Conservation (phyloP, 805 yeast genomes). For the Lachancea mirantina region DNA sequence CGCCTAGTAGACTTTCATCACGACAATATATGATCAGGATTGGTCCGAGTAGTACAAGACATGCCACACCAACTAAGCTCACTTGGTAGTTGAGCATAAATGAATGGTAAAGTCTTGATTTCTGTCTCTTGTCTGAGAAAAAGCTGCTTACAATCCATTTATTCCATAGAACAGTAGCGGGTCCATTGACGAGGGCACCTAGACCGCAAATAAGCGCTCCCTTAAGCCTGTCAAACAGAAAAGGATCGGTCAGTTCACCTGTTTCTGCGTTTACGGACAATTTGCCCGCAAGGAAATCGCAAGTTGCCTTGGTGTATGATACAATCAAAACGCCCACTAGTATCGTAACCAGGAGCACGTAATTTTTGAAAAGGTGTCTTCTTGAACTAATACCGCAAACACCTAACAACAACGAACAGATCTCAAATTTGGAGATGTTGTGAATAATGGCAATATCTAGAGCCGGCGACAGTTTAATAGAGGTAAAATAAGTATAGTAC, state of each 20-base stretch:
- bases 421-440: slow-evolving; percentile 29
- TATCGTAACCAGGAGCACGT: slow-evolving; percentile 24
- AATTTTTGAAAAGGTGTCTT: slow-evolving; percentile 22
- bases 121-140: neutral
- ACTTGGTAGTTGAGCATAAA: slow-evolving; percentile 14
- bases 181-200: slow-evolving; percentile 27
- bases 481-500: slow-evolving; percentile 18
- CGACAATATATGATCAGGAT: slow-evolving; percentile 1
- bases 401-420: slow-evolving; percentile 27
- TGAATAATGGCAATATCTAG: slow-evolving; percentile 29
- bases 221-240: slow-evolving; percentile 30
- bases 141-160: slow-evolving; percentile 19
- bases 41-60: slow-evolving; percentile 7
- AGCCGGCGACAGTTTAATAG: slow-evolving; percentile 26
- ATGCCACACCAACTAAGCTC: slow-evolving; percentile 17
- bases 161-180: slow-evolving; percentile 27
- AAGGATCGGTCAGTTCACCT: slow-evolving; percentile 31
- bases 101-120: neutral
- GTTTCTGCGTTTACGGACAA: slow-evolving; percentile 27
- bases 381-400: slow-evolving; percentile 24
- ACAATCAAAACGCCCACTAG: slow-evolving; percentile 25
- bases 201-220: slow-evolving; percentile 30
- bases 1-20: neutral
- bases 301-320: slow-evolving; percentile 30
- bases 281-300: slow-evolving; percentile 29